phyloP scores from a whole-genome alignment of 1,139 yeast genomes.

The Candida sp. region DNA sequence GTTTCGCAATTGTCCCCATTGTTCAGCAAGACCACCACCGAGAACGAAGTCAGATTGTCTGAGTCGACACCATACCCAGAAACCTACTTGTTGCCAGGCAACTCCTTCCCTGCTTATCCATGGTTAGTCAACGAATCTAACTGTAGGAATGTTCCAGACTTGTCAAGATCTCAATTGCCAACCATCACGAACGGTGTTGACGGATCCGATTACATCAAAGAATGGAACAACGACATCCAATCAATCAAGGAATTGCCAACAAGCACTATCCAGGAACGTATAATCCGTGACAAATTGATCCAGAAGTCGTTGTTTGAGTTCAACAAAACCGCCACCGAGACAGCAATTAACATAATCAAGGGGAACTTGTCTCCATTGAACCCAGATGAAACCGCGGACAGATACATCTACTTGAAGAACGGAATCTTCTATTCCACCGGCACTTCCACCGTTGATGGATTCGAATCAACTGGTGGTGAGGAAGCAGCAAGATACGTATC shows the following conservation, averaged over 20 bases:
- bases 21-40: slow-evolving; percentile 43
- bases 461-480: slow-evolving; percentile 72
- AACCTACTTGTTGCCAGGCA: slow-evolving; percentile 62
- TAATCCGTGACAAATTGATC: slow-evolving; percentile 76
- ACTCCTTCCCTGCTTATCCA: slow-evolving; percentile 66
- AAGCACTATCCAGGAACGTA: slow-evolving; percentile 62
- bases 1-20: slow-evolving; percentile 59
- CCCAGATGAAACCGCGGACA: slow-evolving; percentile 65
- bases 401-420: slow-evolving; percentile 74
- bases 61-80: slow-evolving; percentile 56
- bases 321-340: slow-evolving; percentile 73
- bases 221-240: slow-evolving; percentile 94
- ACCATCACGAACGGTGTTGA: slow-evolving; percentile 59
- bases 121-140: slow-evolving; percentile 62
- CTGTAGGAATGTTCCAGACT: slow-evolving; percentile 50
- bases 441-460: slow-evolving; percentile 71
- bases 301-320: slow-evolving; percentile 81
- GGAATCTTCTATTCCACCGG: slow-evolving; percentile 90
- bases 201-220: slow-evolving; percentile 62
- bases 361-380: slow-evolving; percentile 84
- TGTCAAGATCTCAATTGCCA: slow-evolving; percentile 66
- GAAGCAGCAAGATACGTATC: slow-evolving; percentile 87
- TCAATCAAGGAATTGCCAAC: slow-evolving; percentile 74
- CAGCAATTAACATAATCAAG: slow-evolving; percentile 76
- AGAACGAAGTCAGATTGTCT: slow-evolving; percentile 45